Evolutionary conservation across 2,329 filamentous ascomycete genomes (phyloP).

Genomic region (Fusarium nanum): DNA sequence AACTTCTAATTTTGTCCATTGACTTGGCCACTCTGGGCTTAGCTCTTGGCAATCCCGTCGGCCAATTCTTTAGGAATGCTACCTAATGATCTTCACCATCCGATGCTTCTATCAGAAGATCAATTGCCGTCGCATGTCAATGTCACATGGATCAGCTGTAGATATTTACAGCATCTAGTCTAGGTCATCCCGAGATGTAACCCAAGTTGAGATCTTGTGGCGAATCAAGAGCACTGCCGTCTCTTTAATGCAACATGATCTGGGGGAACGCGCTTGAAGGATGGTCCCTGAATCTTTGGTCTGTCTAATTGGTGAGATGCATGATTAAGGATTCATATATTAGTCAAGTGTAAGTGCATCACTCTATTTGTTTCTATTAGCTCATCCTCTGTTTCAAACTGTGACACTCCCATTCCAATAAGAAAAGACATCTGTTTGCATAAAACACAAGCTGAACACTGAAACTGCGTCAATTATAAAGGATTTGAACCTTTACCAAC

Average conservation of each 20-base stretch:
- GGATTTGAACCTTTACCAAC: background rate
- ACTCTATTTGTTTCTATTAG: conserved; percentile 17
- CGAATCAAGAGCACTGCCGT: conserved; percentile 34
- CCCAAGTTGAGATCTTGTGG: background rate
- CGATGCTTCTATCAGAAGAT: background rate
- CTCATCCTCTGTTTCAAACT: conserved; percentile 33
- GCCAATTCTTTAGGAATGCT: conserved; percentile 2
- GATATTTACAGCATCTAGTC: background rate
- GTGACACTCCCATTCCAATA: conserved; percentile 10
- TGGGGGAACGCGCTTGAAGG: conserved; percentile 7
- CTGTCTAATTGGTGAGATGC: background rate
- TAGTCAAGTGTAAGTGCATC: background rate
- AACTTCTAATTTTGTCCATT: conserved; percentile 40
- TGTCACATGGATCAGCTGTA: background rate
- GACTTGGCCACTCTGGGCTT: conserved; percentile 30
- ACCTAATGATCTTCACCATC: background rate
- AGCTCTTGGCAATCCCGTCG: conserved; percentile 20
- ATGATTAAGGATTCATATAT: background rate
- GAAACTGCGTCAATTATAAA: conserved; percentile 2
- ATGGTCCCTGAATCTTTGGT: conserved; percentile 13
- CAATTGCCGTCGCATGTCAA: conserved; percentile 3
- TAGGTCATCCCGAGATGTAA: conserved; percentile 3
- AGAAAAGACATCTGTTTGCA: conserved; percentile 5
- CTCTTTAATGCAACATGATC: conserved; percentile 34
- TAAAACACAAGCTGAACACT: conserved; percentile 5